A percentile compares a stretch with the other conserved stretches of the same genome.
Evolutionary conservation across 208 protist genomes (phyloP).

Genomic region (Naegleria gruberi): DNA sequence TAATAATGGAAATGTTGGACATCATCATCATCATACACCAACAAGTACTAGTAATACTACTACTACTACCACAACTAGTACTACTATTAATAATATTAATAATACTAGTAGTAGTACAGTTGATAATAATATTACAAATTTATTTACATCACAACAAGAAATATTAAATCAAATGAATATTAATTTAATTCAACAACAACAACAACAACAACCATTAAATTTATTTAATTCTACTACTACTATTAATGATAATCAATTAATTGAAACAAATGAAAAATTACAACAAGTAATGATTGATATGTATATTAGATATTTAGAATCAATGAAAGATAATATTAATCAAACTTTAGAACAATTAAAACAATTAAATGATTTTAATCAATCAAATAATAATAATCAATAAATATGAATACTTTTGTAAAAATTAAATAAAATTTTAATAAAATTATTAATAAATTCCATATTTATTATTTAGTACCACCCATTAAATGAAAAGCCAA

Average conservation of each 20-base stretch:
- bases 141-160: neutral
- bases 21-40: neutral
- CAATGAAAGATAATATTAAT: neutral
- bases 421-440: too few relatives aligned
- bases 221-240: neutral
- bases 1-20: neutral
- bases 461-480: too few relatives aligned
- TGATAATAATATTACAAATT: neutral
- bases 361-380: neutral
- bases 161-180: neutral
- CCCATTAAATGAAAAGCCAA: neutral
- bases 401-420: too few relatives aligned
- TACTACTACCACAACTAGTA: neutral
- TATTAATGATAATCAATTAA: neutral
- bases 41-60: neutral
- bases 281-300: neutral
- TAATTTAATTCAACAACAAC: neutral
- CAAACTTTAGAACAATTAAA: constrained; percentile 12
- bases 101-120: neutral
- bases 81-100: neutral
- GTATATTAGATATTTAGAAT: constrained; percentile 12
- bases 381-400: neutral
- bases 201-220: neutral
- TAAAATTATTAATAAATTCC: too few relatives aligned
- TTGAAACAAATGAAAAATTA: neutral